Evolutionary conservation across 371 early-diverging fungal species (phyloP), one percentile per base, ranked within the genome.

Genomic region (Mucor indicus): DNA sequence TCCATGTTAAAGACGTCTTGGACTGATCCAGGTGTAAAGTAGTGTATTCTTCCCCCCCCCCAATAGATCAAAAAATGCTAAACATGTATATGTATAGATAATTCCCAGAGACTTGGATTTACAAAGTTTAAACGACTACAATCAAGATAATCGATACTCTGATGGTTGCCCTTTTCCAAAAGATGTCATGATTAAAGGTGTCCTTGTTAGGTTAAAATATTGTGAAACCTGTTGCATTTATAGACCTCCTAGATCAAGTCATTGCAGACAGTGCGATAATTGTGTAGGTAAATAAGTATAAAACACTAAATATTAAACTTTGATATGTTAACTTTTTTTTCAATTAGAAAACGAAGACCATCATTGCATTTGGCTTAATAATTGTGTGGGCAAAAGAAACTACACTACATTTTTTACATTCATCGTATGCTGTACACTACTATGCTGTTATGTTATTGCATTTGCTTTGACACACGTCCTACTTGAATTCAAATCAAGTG

Each of bases 301-400:
- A 13, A 33, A 37, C 12, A 27, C 22, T 23, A 3, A 31, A 13
- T 21, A 15, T 13, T 35, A 13, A 29, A 30, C 21, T 6, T 32
- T 25, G 2, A 33, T 9, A 23, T 12, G n/a, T 16, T 11, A 23
- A 38, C 5, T 29, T 29, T 12, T 8, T 12, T 33, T 25, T 3
- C 25, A 30, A n/a, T n/a, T 48, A 81, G 89, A 86, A 60, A 75
- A 80, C 48, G 83, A 86, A 61, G 93, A 95, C 55, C 93, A 94
- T 53, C 95, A 97, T 63, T 97, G 98, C 60, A 85, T 92, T 19
- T 97, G 96, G 96, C 82, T 92, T 4, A 92, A 87, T 58, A 95
- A 92, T 67, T 96, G 96, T 62, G 78, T 97, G 36, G 98, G 98
- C 1, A 84, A 84, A 25, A 79, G 94, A 44, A 96, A 95, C 68